Evolutionary conservation across 2,329 filamentous ascomycete genomes (phyloP).

Genomic region (Onygena corvina): DNA sequence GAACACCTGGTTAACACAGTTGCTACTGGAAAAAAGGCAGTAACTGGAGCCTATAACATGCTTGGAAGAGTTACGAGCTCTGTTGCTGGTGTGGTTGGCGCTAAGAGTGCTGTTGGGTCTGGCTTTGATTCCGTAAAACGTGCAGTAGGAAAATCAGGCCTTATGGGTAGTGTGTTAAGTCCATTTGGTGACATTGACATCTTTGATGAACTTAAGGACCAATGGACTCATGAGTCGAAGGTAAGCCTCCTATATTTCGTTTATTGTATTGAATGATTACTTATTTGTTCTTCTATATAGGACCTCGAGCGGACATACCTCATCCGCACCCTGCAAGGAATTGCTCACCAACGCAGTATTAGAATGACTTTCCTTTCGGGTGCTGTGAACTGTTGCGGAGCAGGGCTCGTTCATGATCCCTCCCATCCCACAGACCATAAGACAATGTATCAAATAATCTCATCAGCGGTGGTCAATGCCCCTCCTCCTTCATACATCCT

Average conservation of each 20-base stretch:
- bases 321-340: constrained; percentile 88
- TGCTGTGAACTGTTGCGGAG: constrained; percentile 77
- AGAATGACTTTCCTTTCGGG: constrained; percentile 96
- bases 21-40: constrained; percentile 88
- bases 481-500: constrained; percentile 76
- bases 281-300: constrained; percentile 27
- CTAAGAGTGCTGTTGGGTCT: constrained; percentile 80
- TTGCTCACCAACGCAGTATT: constrained; percentile 85
- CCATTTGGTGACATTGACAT: constrained; percentile 95
- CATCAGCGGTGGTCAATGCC: constrained; percentile 80
- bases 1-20: constrained; percentile 86
- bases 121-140: constrained; percentile 94
- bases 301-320: constrained; percentile 94
- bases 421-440: constrained; percentile 87
- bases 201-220: constrained; percentile 83
- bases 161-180: constrained; percentile 92
- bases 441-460: constrained; percentile 98
- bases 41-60: constrained; percentile 93
- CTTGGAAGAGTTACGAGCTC: constrained; percentile 90
- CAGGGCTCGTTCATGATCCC: constrained; percentile 88
- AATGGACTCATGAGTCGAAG: constrained; percentile 98
- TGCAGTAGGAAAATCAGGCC: constrained; percentile 82
- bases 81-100: constrained; percentile 87
- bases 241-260: constrained; percentile 28
- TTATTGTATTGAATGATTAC: background rate